Percentiles rank a stretch among this genome's conserved stretches.
Evolutionary conservation across 345 rosid genomes (phyloP).

Genomic region (Sapria himalayana): DNA sequence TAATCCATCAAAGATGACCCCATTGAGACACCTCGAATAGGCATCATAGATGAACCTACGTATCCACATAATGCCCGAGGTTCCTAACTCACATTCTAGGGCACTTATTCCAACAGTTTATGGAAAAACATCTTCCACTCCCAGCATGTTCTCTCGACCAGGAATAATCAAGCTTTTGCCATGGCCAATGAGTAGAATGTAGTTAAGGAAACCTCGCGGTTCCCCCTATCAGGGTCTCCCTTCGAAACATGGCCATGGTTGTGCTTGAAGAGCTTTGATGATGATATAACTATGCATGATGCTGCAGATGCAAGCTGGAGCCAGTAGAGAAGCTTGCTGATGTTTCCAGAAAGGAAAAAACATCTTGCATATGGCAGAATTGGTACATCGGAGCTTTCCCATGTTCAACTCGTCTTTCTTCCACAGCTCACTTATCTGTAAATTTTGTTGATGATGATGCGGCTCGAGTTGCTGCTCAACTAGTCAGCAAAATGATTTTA

Average conservation of each 20-base stretch:
- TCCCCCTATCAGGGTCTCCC: slow-evolving; percentile 2
- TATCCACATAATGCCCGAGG: not conserved
- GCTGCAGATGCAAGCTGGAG: slow-evolving; percentile 1
- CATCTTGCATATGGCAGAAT: no score
- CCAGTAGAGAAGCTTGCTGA: slow-evolving; percentile 2
- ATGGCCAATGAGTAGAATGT: not conserved
- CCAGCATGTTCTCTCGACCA: no score
- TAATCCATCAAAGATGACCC: not conserved
- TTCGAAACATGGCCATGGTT: not conserved
- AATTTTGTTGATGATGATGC: no score
- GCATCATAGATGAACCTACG: not conserved
- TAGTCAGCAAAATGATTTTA: no score
- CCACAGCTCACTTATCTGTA: no score
- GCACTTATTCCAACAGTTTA: not conserved
- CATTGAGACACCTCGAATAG: not conserved
- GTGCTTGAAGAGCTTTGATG: not conserved
- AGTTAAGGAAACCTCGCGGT: not conserved
- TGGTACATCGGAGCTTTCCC: no score
- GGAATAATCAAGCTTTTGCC: not conserved
- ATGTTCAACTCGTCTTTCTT: no score
- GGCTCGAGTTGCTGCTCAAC: no score
- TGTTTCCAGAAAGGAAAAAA: no score
- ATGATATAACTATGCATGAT: not conserved
- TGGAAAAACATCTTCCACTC: no score
- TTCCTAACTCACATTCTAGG: not conserved